Conservation (phyloP, 2,329 filamentous ascomycete species). For the Clonostachys rhizophaga region DNA sequence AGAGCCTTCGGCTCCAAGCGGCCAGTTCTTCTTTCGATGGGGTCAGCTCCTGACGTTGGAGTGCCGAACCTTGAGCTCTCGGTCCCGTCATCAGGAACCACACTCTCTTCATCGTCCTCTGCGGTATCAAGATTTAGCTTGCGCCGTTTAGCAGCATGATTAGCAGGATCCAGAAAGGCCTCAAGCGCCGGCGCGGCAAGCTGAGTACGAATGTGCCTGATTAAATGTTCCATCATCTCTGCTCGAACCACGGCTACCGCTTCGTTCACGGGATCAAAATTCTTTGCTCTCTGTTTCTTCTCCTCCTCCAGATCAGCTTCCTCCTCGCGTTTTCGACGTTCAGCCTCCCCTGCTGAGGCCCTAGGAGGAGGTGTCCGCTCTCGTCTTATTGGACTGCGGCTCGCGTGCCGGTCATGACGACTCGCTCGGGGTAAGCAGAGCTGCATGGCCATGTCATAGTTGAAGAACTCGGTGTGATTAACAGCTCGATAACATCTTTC, state of each 20-base stretch:
- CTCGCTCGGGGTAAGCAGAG: conserved; percentile 40
- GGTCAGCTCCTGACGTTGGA: conserved; percentile 58
- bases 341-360: conserved; percentile 60
- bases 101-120: conserved; percentile 49
- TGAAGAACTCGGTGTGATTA: conserved; percentile 83
- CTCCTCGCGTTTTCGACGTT: conserved; percentile 64
- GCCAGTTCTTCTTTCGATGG: conserved; percentile 54
- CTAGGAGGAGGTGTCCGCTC: conserved; percentile 6
- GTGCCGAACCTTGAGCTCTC: conserved; percentile 61
- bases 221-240: conserved; percentile 81
- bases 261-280: conserved; percentile 85
- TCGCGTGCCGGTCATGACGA: conserved; percentile 12
- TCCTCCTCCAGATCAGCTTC: conserved; percentile 84
- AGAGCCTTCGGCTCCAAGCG: conserved; percentile 56
- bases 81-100: conserved; percentile 50
- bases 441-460: conserved; percentile 87
- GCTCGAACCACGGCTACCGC: conserved; percentile 73
- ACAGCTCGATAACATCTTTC: conserved; percentile 75
- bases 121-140: conserved; percentile 74
- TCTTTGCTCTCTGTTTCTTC: conserved; percentile 79
- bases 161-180: conserved; percentile 75
- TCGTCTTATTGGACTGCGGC: conserved; percentile 24
- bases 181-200: conserved; percentile 78
- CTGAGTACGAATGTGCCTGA: conserved; percentile 83
- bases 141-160: conserved; percentile 74